Evolutionary conservation across 2,329 filamentous ascomycete genomes (phyloP).

Genomic region (Ophiostoma sp.): DNA sequence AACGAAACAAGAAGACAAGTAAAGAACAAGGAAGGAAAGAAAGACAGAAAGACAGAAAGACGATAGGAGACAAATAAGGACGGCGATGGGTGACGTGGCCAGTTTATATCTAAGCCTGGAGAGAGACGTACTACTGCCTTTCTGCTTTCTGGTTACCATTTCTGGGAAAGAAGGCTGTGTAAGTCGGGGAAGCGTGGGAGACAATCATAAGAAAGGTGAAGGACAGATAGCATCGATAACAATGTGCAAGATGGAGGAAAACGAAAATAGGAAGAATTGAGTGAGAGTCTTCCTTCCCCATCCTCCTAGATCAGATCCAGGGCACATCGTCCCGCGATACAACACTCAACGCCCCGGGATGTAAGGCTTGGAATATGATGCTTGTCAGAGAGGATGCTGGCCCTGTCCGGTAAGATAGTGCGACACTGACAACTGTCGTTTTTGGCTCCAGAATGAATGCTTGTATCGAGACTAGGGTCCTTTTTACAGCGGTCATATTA

Average conservation of each 20-base stretch:
- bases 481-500: neutral
- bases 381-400: no score
- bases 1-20: neutral
- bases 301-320: neutral
- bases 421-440: neutral
- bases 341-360: no score
- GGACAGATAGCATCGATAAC: neutral
- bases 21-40: neutral
- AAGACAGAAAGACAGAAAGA: neutral
- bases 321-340: no score
- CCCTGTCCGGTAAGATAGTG: no score
- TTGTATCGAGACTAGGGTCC: neutral
- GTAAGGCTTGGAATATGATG: no score
- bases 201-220: no score
- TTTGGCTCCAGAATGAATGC: no score
- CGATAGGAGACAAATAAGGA: neutral
- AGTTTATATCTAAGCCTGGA: neutral
- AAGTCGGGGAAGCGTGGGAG: neutral
- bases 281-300: neutral
- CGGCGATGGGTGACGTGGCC: neutral
- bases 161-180: neutral
- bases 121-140: neutral
- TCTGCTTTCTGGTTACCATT: neutral
- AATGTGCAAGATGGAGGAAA: neutral
- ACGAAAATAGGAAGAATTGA: neutral